A percentile compares a stretch with the other conserved stretches of the same genome.
Conservation (phyloP, 768 basidiomycete species). For the Scleroderma citrinum region DNA sequence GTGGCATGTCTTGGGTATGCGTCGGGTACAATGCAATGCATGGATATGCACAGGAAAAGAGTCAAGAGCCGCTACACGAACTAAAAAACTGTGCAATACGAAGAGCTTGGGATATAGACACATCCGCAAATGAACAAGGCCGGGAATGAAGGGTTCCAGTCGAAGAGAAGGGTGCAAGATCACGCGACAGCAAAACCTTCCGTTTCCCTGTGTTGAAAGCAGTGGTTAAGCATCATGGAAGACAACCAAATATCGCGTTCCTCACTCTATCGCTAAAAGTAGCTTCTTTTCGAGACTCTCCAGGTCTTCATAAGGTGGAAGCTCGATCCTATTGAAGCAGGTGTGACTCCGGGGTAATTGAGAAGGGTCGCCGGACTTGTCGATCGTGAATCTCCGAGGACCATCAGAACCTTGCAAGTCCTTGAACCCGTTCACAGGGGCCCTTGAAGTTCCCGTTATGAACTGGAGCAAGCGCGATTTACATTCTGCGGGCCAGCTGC, state of each 20-base stretch:
- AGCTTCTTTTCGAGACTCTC: conserved; percentile 83
- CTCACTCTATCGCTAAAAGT: conserved; percentile 77
- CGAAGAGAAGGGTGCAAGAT: conserved; percentile 4
- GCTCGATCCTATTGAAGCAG: conserved; percentile 86
- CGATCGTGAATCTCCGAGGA: conserved; percentile 88
- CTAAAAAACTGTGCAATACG: too few species aligned
- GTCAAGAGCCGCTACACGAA: neutral
- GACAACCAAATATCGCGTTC: conserved; percentile 9
- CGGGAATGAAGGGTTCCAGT: too few species aligned
- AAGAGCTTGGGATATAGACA: neutral
- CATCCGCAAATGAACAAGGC: neutral
- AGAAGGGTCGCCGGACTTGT: conserved; percentile 86
- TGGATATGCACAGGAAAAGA: neutral
- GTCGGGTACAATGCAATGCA: neutral
- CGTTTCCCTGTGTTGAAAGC: conserved; percentile 48
- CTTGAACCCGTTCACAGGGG: conserved; percentile 92
- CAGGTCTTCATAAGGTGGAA: conserved; percentile 87
- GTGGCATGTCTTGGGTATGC: too few species aligned
- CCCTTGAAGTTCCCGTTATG: conserved; percentile 78
- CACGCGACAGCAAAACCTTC: conserved; percentile 71
- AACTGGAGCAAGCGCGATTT: conserved; percentile 89
- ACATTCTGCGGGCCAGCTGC: conserved; percentile 84
- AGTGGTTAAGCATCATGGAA: conserved; percentile 4
- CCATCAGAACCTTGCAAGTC: conserved; percentile 93
- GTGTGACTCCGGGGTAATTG: conserved; percentile 89